phyloP scores from a whole-genome alignment of 495 filamentous ascomycete genomes.

The Niebla homalea region DNA sequence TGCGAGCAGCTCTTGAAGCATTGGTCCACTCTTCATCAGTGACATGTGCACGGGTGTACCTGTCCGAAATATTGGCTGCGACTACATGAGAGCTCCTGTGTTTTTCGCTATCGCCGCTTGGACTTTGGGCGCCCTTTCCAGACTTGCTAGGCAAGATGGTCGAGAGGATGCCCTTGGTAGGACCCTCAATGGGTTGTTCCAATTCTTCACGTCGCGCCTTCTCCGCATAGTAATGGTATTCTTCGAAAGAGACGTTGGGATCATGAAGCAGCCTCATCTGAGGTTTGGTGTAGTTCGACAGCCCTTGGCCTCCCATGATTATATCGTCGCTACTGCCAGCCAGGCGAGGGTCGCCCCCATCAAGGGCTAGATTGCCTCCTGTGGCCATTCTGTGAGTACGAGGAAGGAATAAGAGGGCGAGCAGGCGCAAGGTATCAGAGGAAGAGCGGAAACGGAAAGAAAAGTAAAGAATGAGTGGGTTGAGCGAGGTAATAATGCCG shows the following conservation, averaged over 20 bases:
- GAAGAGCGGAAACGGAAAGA: too few relatives aligned
- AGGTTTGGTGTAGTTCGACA: constrained; percentile 5
- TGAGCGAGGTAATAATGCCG: too few relatives aligned
- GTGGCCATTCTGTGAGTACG: constrained; percentile 1
- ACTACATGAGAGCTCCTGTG: not conserved
- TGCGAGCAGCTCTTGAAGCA: constrained; percentile 30
- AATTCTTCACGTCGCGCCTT: constrained; percentile 7
- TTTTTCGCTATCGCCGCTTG: not conserved
- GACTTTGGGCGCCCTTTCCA: not conserved
- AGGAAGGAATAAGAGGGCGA: too few relatives aligned
- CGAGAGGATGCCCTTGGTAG: constrained; percentile 1
- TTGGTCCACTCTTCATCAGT: constrained; percentile 34
- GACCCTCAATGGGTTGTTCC: not conserved
- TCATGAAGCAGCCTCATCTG: constrained; percentile 20
- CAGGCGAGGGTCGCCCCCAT: constrained; percentile 10
- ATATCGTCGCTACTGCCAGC: not conserved
- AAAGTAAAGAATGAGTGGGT: too few relatives aligned
- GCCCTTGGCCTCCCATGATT: constrained; percentile 4
- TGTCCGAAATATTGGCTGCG: not conserved
- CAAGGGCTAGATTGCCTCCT: constrained; percentile 6
- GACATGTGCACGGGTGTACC: constrained; percentile 8
- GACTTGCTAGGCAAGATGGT: constrained; percentile 6
- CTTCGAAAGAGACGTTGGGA: constrained; percentile 24
- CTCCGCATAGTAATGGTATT: constrained; percentile 26
- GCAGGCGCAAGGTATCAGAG: too few relatives aligned